Base-by-base conservation (phyloP, 2,329 filamentous ascomycete species). In the Setomelanomma holmii region DNA sequence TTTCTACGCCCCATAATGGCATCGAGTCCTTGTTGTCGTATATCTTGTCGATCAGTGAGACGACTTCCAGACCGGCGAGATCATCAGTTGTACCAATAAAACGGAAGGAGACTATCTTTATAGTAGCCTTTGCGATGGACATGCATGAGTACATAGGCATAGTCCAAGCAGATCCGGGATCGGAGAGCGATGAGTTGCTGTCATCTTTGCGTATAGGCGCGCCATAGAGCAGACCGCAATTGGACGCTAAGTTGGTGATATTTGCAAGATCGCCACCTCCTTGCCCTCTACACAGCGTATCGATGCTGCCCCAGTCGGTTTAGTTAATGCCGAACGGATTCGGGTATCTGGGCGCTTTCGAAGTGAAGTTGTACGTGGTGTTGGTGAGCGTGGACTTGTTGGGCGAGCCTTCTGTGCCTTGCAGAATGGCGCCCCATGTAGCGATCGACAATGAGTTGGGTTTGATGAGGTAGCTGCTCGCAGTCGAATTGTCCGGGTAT, bases 61-160 rank as follows among this genome's bases (percentile, higher is more conserved):
- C 57, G 2, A 81, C 66, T 1, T 56, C 56, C 0, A 82, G 61
- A 2, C 65, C 65, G 8, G 64, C 58, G 0, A 82, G 53, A 16
- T 36, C 34, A 5, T 61, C 67, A 11, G 67, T 59, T 0, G 75
- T 78, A 3, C 74, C 75, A 51, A 80, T 81, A 40, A 45, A 57
- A 16, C 41, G 39, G 53, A 83, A 80, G 0, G 63, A 63, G 7
- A 79, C 77, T 0, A 73, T 77, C 55, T 81, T 81, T 49, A 82
- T 69, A 1, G 66, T 73, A 3, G 79, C 78, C 44, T 74, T 75
- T 2, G 76, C 55, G 0, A 75, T 61, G 0, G 71, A 73, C 2
- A 78, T 77, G 53, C 79, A 82, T 0, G 69, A 64, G 50, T 80
- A 79, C 1, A 81, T 53, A 0, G 76, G 71, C 5, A 73, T 60